phyloP scores from a whole-genome alignment of 805 yeast species.

The Komagataella populi region DNA sequence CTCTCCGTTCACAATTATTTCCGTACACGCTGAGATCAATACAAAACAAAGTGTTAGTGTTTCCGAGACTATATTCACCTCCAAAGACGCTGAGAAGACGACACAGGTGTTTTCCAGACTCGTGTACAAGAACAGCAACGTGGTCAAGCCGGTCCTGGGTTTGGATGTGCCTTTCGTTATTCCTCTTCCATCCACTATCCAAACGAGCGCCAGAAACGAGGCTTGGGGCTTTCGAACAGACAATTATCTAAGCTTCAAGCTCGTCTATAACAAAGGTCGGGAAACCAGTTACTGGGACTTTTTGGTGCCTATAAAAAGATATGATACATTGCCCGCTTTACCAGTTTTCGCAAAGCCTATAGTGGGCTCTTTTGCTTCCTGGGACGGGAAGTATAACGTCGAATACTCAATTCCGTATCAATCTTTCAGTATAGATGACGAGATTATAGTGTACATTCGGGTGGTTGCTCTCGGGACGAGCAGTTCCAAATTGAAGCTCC shows the following conservation, averaged over 20 bases:
- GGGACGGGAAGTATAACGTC: background rate
- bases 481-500: background rate
- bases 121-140: background rate
- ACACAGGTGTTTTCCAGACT: background rate
- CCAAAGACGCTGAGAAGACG: background rate
- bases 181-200: background rate
- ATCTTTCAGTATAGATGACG: background rate
- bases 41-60: conserved; percentile 1
- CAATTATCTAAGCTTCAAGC: background rate
- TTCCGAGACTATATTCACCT: background rate
- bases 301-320: conserved; percentile 1
- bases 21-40: background rate
- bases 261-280: background rate
- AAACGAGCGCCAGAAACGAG: background rate
- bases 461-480: background rate
- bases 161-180: conserved; percentile 2
- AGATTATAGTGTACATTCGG: background rate
- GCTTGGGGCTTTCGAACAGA: background rate
- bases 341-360: background rate
- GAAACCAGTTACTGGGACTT: background rate
- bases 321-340: conserved; percentile 1
- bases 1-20: background rate
- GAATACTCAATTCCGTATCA: conserved; percentile 1
- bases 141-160: background rate
- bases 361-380: background rate